Base-by-base conservation (phyloP, 495 filamentous ascomycete species). In the Lophium mytilinum region DNA sequence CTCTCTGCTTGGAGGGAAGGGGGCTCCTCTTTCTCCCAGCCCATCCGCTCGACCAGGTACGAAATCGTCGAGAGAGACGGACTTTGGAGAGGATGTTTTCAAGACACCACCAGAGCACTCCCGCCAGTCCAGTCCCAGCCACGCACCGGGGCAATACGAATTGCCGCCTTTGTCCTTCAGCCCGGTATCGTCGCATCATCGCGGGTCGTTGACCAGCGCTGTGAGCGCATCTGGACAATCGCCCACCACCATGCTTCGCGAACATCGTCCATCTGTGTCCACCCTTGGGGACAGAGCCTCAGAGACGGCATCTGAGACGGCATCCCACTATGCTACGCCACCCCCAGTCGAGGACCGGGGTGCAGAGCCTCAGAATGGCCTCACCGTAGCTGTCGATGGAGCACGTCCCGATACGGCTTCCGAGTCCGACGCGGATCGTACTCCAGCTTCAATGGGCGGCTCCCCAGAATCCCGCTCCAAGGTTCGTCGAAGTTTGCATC, bases 401-500 rank as follows among this genome's bases (percentile, higher is more conserved):
- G 72, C 73, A 47, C 71, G 65, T 17, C 66, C 76, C 1, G 65
- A 68, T 21, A 62, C 69, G 15, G 69, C 67, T 18, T 71, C 64
- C 14, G 61, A 62, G 9, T 65, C 67, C 1, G 70, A 73, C 0
- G 52, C 39, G 35, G 70, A 69, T 37, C 61, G 54, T 35, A 61
- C 60, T 14, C 56, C 41, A 30, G 39, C 53, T 45, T 42, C 54
- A 17, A 45, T 61, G 30, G 50, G 55, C 0, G 55, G 56, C 24
- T 60, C 60, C 24, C 68, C 63, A 12, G 57, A 65, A 9, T 62
- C 66, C 2, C 76, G 68, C 70, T 72, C 68, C 63, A 90, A 82
- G 53, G 83, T 86, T 36, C 86, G 93, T 14, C 88, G 89, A 53
- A 94, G 91, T 71, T 76, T 98, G n/a, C 91, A 96, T 62, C 84